phyloP scores from a whole-genome alignment of 225 moss, liverwort and hornwort species.

The Asterella californica region DNA sequence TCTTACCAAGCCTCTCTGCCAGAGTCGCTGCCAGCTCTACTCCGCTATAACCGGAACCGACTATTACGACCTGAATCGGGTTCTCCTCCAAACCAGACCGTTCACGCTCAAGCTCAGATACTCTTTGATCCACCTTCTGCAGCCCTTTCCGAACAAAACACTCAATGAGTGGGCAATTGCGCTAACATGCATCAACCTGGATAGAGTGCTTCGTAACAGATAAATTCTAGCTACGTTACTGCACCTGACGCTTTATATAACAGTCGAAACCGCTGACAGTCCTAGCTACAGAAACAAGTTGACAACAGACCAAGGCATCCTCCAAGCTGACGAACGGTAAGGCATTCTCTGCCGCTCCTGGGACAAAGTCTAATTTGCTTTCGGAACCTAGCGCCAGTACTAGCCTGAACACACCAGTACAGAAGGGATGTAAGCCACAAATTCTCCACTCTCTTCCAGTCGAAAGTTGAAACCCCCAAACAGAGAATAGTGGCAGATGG shows the following conservation, averaged over 20 bases:
- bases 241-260: too few species aligned
- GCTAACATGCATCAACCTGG: neutral
- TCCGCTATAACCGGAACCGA: conserved; percentile 92
- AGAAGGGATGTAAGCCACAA: conserved; percentile 27
- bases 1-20: conserved; percentile 75
- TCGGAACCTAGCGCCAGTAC: conserved; percentile 93
- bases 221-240: neutral
- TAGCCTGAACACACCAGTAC: conserved; percentile 68
- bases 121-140: conserved; percentile 87
- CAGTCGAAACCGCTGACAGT: neutral
- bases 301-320: conserved; percentile 68
- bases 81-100: conserved; percentile 44
- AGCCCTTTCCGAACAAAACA: neutral
- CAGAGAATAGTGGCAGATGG: too few species aligned
- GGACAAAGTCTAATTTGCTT: conserved; percentile 70
- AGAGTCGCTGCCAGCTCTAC: conserved; percentile 88
- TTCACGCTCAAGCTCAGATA: conserved; percentile 57
- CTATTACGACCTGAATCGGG: conserved; percentile 70
- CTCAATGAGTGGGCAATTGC: neutral
- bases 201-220: neutral
- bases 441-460: neutral
- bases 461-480: neutral
- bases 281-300: neutral
- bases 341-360: conserved; percentile 77
- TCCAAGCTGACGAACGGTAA: conserved; percentile 74